Evolutionary conservation across 2,329 filamentous ascomycete genomes (phyloP).

Genomic region (Venturia nashicola): DNA sequence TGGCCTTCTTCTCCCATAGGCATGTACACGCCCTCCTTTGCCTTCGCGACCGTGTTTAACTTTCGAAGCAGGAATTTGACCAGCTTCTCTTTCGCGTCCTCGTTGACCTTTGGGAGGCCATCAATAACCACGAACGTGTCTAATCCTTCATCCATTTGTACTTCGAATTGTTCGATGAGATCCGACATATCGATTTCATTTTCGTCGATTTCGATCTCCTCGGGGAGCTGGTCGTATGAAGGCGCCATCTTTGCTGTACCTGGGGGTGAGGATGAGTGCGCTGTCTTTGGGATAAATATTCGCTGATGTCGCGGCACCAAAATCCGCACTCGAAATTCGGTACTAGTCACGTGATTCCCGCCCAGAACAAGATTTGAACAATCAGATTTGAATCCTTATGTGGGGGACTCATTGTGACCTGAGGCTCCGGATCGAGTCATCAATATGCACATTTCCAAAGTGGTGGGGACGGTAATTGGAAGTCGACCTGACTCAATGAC

Average conservation of each 20-base stretch:
- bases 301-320: not conserved
- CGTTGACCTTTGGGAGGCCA: slow-evolving; percentile 77
- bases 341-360: not conserved
- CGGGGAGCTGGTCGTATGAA: slow-evolving; percentile 68
- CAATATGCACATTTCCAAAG: no score
- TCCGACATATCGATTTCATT: slow-evolving; percentile 94
- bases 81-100: slow-evolving; percentile 81
- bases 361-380: no score
- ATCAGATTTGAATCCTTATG: no score
- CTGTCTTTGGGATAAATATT: not conserved
- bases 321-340: not conserved
- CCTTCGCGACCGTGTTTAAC: slow-evolving; percentile 72
- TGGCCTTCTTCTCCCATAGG: slow-evolving; percentile 77
- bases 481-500: no score
- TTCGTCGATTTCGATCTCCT: slow-evolving; percentile 84
- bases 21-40: slow-evolving; percentile 82
- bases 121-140: slow-evolving; percentile 96
- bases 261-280: not conserved
- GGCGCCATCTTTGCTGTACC: slow-evolving; percentile 8
- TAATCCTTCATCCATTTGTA: slow-evolving; percentile 88
- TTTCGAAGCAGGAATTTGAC: slow-evolving; percentile 94
- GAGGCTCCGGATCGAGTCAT: no score
- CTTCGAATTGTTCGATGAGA: slow-evolving; percentile 86
- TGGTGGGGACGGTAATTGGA: no score
- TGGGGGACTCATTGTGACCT: no score